Conservation (phyloP, 805 yeast species). For the Nakazawaea holstii region DNA sequence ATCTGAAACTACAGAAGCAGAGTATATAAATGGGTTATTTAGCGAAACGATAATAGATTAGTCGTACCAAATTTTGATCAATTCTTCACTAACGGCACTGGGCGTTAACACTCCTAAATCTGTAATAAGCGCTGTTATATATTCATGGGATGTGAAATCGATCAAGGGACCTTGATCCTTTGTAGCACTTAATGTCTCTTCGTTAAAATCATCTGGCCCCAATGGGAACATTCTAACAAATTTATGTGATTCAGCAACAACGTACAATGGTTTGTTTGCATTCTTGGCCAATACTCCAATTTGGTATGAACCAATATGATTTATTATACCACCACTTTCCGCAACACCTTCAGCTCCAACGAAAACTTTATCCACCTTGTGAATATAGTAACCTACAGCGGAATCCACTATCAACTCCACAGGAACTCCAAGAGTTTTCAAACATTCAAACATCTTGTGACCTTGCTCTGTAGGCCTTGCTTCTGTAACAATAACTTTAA, state of each 20-base stretch:
- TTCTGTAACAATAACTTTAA: constrained; percentile 88
- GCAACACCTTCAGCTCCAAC: constrained; percentile 99
- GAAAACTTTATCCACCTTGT: constrained; percentile 85
- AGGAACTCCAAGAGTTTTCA: constrained; percentile 74
- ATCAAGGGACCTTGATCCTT: constrained; percentile 50
- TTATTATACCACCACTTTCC: constrained; percentile 96
- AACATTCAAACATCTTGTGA: constrained; percentile 58
- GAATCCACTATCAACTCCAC: constrained; percentile 85
- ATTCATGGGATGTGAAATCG: constrained; percentile 95
- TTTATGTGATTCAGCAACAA: constrained; percentile 91
- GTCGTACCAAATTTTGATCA: constrained; percentile 97
- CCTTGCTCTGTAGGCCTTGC: constrained; percentile 84
- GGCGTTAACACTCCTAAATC: constrained; percentile 97
- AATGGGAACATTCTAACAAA: constrained; percentile 95
- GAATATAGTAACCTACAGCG: constrained; percentile 89
- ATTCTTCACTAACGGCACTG: constrained; percentile 96
- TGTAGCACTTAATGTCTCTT: constrained; percentile 35
- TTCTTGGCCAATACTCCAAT: constrained; percentile 88
- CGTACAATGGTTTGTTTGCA: constrained; percentile 90
- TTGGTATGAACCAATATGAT: constrained; percentile 91
- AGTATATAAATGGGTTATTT: constrained; percentile 26
- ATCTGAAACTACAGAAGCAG: constrained; percentile 22
- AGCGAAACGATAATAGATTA: constrained; percentile 24
- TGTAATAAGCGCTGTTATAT: constrained; percentile 90
- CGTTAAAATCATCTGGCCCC: constrained; percentile 82